phyloP scores from a whole-genome alignment of 2,329 filamentous ascomycete species.

The Aspergillus tanneri region DNA sequence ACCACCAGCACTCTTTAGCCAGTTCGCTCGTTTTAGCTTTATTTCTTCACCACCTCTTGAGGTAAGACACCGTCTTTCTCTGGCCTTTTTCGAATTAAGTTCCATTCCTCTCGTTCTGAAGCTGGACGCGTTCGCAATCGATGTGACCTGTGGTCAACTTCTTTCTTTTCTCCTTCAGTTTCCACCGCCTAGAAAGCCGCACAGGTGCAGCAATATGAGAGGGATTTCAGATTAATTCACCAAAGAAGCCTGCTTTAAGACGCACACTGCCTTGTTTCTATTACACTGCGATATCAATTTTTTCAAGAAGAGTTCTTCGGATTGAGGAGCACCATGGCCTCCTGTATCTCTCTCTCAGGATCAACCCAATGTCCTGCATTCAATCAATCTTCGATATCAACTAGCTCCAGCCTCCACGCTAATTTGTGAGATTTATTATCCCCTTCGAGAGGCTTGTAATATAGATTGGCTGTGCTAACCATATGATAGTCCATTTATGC shows the following conservation, averaged over 20 bases:
- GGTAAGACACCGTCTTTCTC: neutral
- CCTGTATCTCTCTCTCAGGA: conserved; percentile 66
- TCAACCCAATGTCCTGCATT: conserved; percentile 74
- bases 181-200: neutral
- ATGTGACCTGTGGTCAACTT: neutral
- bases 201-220: conserved; percentile 14
- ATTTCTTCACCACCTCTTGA: neutral
- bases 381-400: conserved; percentile 68
- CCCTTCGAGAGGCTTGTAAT: neutral
- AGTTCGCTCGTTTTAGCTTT: conserved; percentile 10
- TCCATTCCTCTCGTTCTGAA: conserved; percentile 9
- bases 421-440: conserved; percentile 59
- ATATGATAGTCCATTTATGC: conserved; percentile 71
- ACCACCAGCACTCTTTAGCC: conserved; percentile 12
- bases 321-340: conserved; percentile 35
- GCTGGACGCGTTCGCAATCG: conserved; percentile 12
- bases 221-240: conserved; percentile 1
- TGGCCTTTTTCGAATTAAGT: neutral
- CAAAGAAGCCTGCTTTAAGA: no score
- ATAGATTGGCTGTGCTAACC: no score
- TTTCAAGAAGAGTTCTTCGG: neutral
- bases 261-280: neutral
- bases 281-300: neutral
- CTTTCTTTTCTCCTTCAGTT: neutral
- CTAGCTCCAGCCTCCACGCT: conserved; percentile 55